Base-by-base conservation (phyloP, 129 eudicot species). In the Flaveria robusta region DNA sequence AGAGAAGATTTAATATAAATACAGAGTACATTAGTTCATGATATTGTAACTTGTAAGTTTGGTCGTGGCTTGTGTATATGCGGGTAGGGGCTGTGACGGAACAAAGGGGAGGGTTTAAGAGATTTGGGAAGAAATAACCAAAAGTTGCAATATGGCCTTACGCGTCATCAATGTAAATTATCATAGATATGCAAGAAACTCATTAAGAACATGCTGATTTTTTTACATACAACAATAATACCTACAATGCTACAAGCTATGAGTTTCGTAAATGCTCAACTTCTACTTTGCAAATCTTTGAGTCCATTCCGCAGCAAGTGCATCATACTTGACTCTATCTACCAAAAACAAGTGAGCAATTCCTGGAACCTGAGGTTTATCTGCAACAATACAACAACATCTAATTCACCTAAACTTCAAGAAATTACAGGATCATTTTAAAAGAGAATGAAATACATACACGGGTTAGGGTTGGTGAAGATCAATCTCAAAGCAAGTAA, bases 241-340 rank as follows among this genome's bases (percentile, higher is more conserved):
- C 63, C 14, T 24, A 59, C 66, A 62, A 60, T n/a, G 14, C 43
- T 62, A 59, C 10, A 10, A 26, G 39, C 39, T 34, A 0, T 34
- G 5, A 34, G 65, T 22, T 63, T 41, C 56, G 16, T 1, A 37
- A 37, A 71, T 49, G 23, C 79, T 66, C 68, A n/a, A 20, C 14
- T 37, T 67, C 84, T 76, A 93, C 81, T 82, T 87, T 60, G 98
- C 98, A 69, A 93, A 93, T 43, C 98, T 82, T 45, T 76, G 88
- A 9, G 92, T 93, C 98, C 98, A 93, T 80, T 93, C 96, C 9
- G 90, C 96, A 70, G 97, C 98, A 68, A 88, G 51, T 59, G 84
- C 82, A 62, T 93, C 92, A 43, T 93, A 90, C 74, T 87, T 93
- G 15, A 62, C 84, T 85, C 82, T 88, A 77, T 90, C 98, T 27